These are phyloP conservation scores for Carpinus viminea DNA, from an alignment of 306 rosid species.

Conservation along the genomic window DNA sequence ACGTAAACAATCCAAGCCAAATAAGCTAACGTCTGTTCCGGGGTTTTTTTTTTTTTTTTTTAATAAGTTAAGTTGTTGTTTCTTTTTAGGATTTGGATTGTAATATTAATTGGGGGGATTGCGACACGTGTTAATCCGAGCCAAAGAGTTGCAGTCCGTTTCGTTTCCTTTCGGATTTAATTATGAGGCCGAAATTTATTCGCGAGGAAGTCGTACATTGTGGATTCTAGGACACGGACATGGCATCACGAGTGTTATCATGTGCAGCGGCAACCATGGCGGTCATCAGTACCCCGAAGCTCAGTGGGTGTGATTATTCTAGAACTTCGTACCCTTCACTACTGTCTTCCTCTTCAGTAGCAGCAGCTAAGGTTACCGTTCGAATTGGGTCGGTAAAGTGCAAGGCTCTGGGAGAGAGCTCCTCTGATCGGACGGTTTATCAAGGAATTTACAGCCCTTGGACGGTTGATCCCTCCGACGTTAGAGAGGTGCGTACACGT, in stretches of 20 bases:
- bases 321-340: neutral
- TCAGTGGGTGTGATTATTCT: neutral
- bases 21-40: too few species aligned
- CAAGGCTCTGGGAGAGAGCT: conserved; percentile 57
- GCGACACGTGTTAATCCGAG: too few species aligned
- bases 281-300: neutral
- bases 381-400: conserved; percentile 40
- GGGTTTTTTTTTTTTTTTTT: too few species aligned
- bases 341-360: neutral
- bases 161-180: too few species aligned
- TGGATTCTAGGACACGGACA: neutral
- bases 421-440: conserved; percentile 43
- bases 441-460: conserved; percentile 89
- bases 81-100: too few species aligned
- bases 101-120: too few species aligned
- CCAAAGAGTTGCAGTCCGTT: too few species aligned
- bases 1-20: too few species aligned
- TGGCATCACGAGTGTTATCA: conserved; percentile 7
- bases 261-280: neutral
- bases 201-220: neutral
- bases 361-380: neutral
- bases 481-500: conserved; percentile 54
- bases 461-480: conserved; percentile 70
- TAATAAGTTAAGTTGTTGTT: too few species aligned
- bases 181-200: neutral